phyloP scores from a whole-genome alignment of 1,284 basidiomycete species.

The Sporisorium scitamineum region DNA sequence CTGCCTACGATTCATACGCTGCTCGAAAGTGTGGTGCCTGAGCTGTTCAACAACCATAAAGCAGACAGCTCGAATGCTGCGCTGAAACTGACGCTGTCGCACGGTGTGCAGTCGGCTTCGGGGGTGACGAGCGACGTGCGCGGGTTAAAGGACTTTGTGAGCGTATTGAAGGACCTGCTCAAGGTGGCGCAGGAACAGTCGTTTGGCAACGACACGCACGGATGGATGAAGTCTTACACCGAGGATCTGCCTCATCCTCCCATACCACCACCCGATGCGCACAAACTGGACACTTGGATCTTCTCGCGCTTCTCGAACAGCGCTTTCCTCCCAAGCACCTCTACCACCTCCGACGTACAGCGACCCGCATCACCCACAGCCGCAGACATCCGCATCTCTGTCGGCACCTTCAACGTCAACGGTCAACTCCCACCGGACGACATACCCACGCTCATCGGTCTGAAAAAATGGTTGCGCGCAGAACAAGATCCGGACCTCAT shows the following conservation, averaged over 20 bases:
- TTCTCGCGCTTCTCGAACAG: conserved; percentile 51
- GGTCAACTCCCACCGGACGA: conserved; percentile 24
- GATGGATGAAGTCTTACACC: conserved; percentile 37
- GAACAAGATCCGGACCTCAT: conserved; percentile 53
- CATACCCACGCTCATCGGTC: conserved; percentile 21
- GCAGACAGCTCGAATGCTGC: conserved; percentile 19
- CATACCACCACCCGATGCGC: neutral
- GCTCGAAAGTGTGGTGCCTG: conserved; percentile 26
- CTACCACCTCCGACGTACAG: neutral
- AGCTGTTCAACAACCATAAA: conserved; percentile 7
- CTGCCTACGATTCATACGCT: conserved; percentile 38
- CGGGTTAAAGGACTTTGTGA: conserved; percentile 49
- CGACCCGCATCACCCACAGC: conserved; percentile 38
- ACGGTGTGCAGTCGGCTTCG: conserved; percentile 3
- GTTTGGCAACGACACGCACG: conserved; percentile 25
- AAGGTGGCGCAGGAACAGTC: conserved; percentile 27
- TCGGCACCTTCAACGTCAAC: conserved; percentile 52
- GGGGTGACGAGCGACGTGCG: conserved; percentile 37
- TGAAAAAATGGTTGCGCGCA: conserved; percentile 44
- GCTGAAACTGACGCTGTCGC: conserved; percentile 30
- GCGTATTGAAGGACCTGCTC: conserved; percentile 42
- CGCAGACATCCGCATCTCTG: conserved; percentile 42
- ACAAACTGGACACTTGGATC: conserved; percentile 24
- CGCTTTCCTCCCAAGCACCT: conserved; percentile 17
- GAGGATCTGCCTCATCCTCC: conserved; percentile 15